Conservation (phyloP, 345 rosid species). For the Populus deltoides region DNA sequence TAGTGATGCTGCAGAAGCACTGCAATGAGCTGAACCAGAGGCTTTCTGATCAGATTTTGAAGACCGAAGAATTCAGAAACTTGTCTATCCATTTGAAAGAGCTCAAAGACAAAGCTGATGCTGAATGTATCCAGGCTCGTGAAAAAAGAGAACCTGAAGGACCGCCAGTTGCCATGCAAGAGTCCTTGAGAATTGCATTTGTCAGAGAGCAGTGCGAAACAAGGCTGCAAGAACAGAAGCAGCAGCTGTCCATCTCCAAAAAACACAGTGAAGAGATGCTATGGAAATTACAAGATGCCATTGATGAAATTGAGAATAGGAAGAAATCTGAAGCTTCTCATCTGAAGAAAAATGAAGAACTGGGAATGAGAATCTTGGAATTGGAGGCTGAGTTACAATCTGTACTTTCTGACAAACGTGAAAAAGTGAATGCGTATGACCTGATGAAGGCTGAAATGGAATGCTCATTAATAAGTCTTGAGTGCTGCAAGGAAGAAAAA, state of each 20-base stretch:
- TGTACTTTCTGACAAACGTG: slow-evolving; percentile 64
- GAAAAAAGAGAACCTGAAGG: slow-evolving; percentile 55
- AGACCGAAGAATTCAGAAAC: slow-evolving; percentile 84
- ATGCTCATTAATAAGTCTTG: slow-evolving; percentile 86
- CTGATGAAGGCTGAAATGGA: slow-evolving; percentile 90
- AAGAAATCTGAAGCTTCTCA: slow-evolving; percentile 75
- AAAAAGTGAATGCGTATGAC: slow-evolving; percentile 64
- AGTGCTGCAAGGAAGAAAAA: slow-evolving; percentile 97
- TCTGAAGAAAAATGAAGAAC: slow-evolving; percentile 75
- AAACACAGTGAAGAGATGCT: slow-evolving; percentile 90
- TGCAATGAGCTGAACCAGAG: slow-evolving; percentile 57
- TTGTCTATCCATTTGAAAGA: slow-evolving; percentile 76
- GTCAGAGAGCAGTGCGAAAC: slow-evolving; percentile 92
- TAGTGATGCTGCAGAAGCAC: slow-evolving; percentile 42
- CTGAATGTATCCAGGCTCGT: slow-evolving; percentile 52
- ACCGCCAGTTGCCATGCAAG: slow-evolving; percentile 65
- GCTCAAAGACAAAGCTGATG: slow-evolving; percentile 88
- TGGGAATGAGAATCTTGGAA: slow-evolving; percentile 64
- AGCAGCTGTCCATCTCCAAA: slow-evolving; percentile 79
- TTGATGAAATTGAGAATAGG: slow-evolving; percentile 75
- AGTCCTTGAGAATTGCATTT: slow-evolving; percentile 92
- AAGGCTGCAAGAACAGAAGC: slow-evolving; percentile 77
- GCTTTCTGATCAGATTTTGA: slow-evolving; percentile 77
- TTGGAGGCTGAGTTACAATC: slow-evolving; percentile 72
- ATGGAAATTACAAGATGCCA: slow-evolving; percentile 84